Base-by-base conservation (phyloP, 345 rosid species). In the Heritiera fomes region DNA sequence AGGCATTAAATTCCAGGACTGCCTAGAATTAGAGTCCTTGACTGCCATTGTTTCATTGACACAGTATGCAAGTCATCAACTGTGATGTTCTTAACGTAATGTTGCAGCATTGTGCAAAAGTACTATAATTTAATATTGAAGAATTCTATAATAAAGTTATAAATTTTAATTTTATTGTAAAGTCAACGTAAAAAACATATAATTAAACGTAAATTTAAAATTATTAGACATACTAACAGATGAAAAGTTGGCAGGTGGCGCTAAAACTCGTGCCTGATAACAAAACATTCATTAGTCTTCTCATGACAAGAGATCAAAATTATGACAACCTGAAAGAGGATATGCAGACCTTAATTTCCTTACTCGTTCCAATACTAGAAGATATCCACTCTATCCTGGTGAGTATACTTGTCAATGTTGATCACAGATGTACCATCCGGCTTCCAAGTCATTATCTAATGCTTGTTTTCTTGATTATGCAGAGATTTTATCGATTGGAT, bases 201-300 rank as follows among this genome's bases (percentile, higher is more conserved):
- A 23, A 23, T 23, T 23, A 23, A 23, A 23, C 28, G 28, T 23
- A 23, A 23, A 38, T 38, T 38, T 38, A 38, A 38, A 38, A 38
- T 38, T 38, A 4, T 38, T 38, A 38, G 4, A 38, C 41, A 4
- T 23, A 23, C 30, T 73, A 78, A 32, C 23, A 62, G 5, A 64
- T 61, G 63, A 41, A 56, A 59, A 23, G 17, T 62, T 79, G 85
- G 77, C 87, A 95, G 98, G 90, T 93, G 40, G 93, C 91, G 55
- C 84, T 91, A 78, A 92, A 88, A 85, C 82, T 95, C 38, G 80
- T 95, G 40, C 98, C 98, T 3, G 97, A 92, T 72, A 86, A 73
- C 52, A 87, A 83, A 68, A 89, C 92, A 23, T 90, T 92, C 87
- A 82, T 89, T 45, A 69, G 78, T 69, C 87, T 91, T 47, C 88